Base-by-base conservation (phyloP, 768 basidiomycete genomes). In the Boletus fagicola region DNA sequence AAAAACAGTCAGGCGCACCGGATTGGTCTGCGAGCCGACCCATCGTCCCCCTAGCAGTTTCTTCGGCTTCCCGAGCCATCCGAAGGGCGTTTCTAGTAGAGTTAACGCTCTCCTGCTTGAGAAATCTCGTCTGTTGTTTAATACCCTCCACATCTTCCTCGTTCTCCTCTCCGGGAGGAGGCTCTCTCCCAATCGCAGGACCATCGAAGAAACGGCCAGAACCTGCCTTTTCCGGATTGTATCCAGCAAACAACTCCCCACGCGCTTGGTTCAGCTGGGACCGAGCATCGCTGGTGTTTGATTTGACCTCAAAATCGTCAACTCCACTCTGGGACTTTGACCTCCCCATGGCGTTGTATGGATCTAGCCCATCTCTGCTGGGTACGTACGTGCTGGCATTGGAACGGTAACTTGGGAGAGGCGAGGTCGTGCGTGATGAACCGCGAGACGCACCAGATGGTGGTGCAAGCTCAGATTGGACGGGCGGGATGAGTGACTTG, bases 111-210 rank as follows among this genome's bases (percentile, higher is more conserved):
- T 98, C 95, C 74, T 98, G 94, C 75, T 99, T 98, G 59, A 89
- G 70, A 66, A 83, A 90, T 55, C 86, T 82, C 58, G 91, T 94
- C 74, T 94, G 88, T 65, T 92, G 85, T 76, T 97, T 98, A 75
- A 99, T 98, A 26, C 88, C 92, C 75, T 99, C 96, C 6, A 94
- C 77, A 61, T 94, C 94, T 58, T 94, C 92, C 1, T 93, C 91
- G 51, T 83, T 85, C 68, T 90, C 88, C 68, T 88, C 84, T 42
- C 87, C 88, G 16, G 83, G 78, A 49, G 77, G 62, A 36, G 83
- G 81, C 35, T 80, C 78, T 31, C 65, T 70, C 35, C 76, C 77
- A 31, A 75, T 57, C 22, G 62, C 67, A 9, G 85, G 84, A 0
- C 84, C 87, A 65, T 90, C 87, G 57, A 85, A 82, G 75, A 88